Evolutionary conservation across 345 rosid genomes (phyloP).

Genomic region (Euphorbia tirucalli): DNA sequence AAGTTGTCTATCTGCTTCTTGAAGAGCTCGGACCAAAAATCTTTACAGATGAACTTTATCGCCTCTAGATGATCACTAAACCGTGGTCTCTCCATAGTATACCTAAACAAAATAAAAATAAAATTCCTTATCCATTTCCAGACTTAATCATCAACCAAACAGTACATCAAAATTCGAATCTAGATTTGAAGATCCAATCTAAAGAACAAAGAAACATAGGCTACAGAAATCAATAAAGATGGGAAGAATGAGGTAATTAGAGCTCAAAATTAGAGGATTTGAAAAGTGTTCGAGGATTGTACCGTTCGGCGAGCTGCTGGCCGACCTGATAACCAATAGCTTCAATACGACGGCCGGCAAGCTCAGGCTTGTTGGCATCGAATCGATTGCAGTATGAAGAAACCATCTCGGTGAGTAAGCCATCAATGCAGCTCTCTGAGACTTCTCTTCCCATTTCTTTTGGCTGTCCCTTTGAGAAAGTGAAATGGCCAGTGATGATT

Average conservation of each 20-base stretch:
- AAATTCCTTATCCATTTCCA: not conserved
- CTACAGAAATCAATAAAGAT: not conserved
- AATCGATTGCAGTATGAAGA: constrained; percentile 76
- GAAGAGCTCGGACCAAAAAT: constrained; percentile 96
- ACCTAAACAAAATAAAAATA: constrained; percentile 38
- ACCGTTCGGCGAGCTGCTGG: constrained; percentile 99
- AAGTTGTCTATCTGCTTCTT: constrained; percentile 97
- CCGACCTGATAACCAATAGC: constrained; percentile 99
- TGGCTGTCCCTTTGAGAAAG: not conserved
- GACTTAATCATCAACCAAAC: constrained; percentile 22
- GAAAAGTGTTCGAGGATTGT: not conserved
- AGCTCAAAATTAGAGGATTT: not conserved
- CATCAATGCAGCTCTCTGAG: constrained; percentile 88
- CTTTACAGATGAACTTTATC: constrained; percentile 97
- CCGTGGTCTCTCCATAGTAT: constrained; percentile 92
- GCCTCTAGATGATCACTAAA: constrained; percentile 93
- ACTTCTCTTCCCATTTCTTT: constrained; percentile 76
- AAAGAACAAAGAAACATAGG: not conserved
- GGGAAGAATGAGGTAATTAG: not conserved
- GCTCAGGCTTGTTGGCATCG: constrained; percentile 84
- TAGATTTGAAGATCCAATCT: constrained; percentile 12
- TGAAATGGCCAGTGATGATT: not conserved
- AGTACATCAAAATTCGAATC: not conserved
- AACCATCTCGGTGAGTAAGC: constrained; percentile 83
- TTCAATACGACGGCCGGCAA: constrained; percentile 98